Evolutionary conservation across 441 rosid genomes (phyloP).

Genomic region (Corymbia calophylla): DNA sequence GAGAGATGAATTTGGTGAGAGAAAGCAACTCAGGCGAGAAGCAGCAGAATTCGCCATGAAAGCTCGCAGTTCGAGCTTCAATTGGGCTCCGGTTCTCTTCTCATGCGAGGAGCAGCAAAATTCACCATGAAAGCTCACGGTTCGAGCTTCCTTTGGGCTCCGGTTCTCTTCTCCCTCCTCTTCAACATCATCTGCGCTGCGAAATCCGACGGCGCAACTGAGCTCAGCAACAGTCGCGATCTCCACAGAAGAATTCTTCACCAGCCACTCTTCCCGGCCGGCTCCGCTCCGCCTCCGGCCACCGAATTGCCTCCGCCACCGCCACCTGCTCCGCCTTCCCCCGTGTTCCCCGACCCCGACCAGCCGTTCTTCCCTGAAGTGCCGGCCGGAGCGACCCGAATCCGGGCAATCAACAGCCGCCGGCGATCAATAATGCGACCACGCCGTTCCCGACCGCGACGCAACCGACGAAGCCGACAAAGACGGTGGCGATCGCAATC

Average conservation of each 20-base stretch:
- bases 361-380: conserved; percentile 93
- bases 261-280: conserved; percentile 74
- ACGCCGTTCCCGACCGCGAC: conserved; percentile 61
- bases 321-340: conserved; percentile 35
- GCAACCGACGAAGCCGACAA: conserved; percentile 67
- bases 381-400: conserved; percentile 45
- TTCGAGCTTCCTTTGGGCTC: conserved; percentile 17
- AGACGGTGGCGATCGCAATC: conserved; percentile 71
- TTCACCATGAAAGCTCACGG: conserved; percentile 47
- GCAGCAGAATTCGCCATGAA: conserved; percentile 50
- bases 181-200: background rate
- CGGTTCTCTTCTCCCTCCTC: conserved; percentile 6
- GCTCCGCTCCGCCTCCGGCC: conserved; percentile 55
- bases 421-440: conserved; percentile 43
- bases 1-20: conserved; percentile 37
- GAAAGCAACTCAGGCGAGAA: conserved; percentile 5
- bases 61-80: conserved; percentile 3
- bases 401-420: conserved; percentile 39
- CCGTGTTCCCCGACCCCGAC: conserved; percentile 39
- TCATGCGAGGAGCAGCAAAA: conserved; percentile 11
- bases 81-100: background rate
- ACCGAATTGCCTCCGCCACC: conserved; percentile 13
- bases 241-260: conserved; percentile 65
- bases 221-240: background rate
- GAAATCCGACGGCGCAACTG: background rate